These are phyloP conservation scores for Fusarium pseudoanthophilum DNA, from an alignment of 2,329 filamentous ascomycete genomes.

Conservation along the genomic window DNA sequence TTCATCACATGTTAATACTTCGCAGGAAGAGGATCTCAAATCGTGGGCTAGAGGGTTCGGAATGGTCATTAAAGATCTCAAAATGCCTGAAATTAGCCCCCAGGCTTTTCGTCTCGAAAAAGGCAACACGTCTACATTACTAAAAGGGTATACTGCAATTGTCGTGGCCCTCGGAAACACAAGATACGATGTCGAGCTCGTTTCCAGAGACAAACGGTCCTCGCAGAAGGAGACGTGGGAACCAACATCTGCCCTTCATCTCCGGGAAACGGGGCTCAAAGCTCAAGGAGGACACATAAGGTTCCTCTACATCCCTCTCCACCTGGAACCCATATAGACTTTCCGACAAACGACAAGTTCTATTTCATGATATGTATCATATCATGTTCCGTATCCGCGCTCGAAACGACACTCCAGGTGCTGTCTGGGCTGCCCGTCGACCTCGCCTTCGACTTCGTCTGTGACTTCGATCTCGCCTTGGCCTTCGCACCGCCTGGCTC, in stretches of 20 bases:
- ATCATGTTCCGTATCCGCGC: constrained; percentile 38
- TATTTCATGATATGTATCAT: constrained; percentile 46
- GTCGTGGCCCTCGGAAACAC: constrained; percentile 43
- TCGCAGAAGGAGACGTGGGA: constrained; percentile 38
- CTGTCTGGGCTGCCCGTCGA: constrained; percentile 25
- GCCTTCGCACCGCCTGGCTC: constrained; percentile 32
- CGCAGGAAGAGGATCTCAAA: constrained; percentile 38
- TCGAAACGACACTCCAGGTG: constrained; percentile 19
- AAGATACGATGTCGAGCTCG: constrained; percentile 40
- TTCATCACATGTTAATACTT: constrained; percentile 9
- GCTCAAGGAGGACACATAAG: constrained; percentile 41
- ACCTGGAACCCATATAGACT: constrained; percentile 37
- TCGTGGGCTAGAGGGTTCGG: constrained; percentile 39
- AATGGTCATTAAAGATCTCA: constrained; percentile 40
- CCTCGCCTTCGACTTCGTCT: constrained; percentile 17
- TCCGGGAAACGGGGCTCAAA: constrained; percentile 41
- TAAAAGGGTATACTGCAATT: constrained; percentile 42
- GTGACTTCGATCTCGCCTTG: constrained; percentile 21
- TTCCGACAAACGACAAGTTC: neutral
- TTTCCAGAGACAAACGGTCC: constrained; percentile 40
- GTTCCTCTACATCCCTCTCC: constrained; percentile 43
- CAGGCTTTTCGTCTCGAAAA: constrained; percentile 44
- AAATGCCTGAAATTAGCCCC: constrained; percentile 40
- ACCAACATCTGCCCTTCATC: constrained; percentile 37
- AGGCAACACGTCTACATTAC: constrained; percentile 41